A percentile compares a stretch with the other conserved stretches of the same genome.
These are phyloP conservation scores for Astrocystis sublimbata DNA, from an alignment of 495 filamentous ascomycete species.

Conservation along the genomic window DNA sequence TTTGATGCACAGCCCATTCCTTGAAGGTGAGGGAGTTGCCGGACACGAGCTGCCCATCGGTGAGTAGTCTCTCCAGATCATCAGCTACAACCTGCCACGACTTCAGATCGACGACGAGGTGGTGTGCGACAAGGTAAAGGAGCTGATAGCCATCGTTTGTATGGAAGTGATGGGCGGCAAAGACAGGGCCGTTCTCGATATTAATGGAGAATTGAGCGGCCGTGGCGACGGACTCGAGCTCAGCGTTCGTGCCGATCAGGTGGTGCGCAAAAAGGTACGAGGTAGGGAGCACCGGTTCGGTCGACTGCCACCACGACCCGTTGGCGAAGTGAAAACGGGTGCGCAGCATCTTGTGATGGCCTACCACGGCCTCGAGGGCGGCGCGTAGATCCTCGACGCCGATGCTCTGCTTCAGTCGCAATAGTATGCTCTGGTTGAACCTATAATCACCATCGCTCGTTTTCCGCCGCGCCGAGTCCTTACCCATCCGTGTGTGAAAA, in stretches of 20 bases:
- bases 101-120: conserved; percentile 68
- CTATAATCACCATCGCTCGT: conserved; percentile 59
- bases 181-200: conserved; percentile 34
- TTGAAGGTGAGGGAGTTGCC: conserved; percentile 59
- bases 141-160: conserved; percentile 49
- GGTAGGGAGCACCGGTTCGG: conserved; percentile 38
- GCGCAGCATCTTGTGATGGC: conserved; percentile 72
- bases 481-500: conserved; percentile 55
- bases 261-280: conserved; percentile 44
- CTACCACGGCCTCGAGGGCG: conserved; percentile 60
- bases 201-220: conserved; percentile 43
- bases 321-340: conserved; percentile 55
- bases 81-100: conserved; percentile 70
- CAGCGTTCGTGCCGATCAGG: conserved; percentile 36
- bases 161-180: conserved; percentile 50
- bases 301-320: conserved; percentile 45
- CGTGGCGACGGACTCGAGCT: conserved; percentile 42
- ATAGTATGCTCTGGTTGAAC: conserved; percentile 71
- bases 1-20: conserved; percentile 58
- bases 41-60: conserved; percentile 45
- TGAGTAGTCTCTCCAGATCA: conserved; percentile 64
- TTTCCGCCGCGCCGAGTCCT: conserved; percentile 34
- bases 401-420: conserved; percentile 55
- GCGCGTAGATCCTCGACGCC: conserved; percentile 48
- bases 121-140: conserved; percentile 67